These are phyloP conservation scores for Rhizopogon sp. DNA, from an alignment of 768 basidiomycete genomes.

Conservation along the genomic window DNA sequence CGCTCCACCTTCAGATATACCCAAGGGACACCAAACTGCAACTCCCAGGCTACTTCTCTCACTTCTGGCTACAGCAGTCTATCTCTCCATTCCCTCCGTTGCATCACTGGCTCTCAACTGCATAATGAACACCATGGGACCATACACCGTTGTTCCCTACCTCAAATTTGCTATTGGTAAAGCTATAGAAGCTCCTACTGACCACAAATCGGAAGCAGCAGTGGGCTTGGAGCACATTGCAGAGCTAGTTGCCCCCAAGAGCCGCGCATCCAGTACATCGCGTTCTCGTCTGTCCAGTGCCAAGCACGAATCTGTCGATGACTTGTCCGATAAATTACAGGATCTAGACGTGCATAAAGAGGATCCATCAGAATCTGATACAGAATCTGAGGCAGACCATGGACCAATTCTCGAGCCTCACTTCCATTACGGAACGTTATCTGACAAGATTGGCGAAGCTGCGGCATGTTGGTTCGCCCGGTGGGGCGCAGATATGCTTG, in stretches of 20 bases:
- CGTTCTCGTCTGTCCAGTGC: neutral
- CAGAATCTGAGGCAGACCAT: slow-evolving; percentile 20
- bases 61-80: slow-evolving; percentile 81
- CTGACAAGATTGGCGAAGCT: slow-evolving; percentile 89
- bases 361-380: slow-evolving; percentile 30
- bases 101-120: slow-evolving; percentile 70
- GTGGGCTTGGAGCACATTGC: slow-evolving; percentile 70
- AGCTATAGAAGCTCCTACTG: slow-evolving; percentile 41
- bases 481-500: slow-evolving; percentile 82
- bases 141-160: slow-evolving; percentile 71
- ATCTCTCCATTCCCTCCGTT: slow-evolving; percentile 75
- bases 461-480: slow-evolving; percentile 82
- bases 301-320: slow-evolving; percentile 13
- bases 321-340: slow-evolving; percentile 25
- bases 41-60: slow-evolving; percentile 81
- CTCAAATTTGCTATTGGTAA: slow-evolving; percentile 79
- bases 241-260: slow-evolving; percentile 36
- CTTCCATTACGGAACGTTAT: slow-evolving; percentile 82
- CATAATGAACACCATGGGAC: slow-evolving; percentile 72
- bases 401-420: slow-evolving; percentile 25
- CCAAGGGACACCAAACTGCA: slow-evolving; percentile 62
- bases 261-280: slow-evolving; percentile 4
- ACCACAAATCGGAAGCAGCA: slow-evolving; percentile 52
- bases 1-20: slow-evolving; percentile 23
- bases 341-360: slow-evolving; percentile 31